Evolutionary conservation across 371 early-diverging fungal species (phyloP), one percentile per base, ranked within the genome.

Genomic region (Apophysomyces sp.): DNA sequence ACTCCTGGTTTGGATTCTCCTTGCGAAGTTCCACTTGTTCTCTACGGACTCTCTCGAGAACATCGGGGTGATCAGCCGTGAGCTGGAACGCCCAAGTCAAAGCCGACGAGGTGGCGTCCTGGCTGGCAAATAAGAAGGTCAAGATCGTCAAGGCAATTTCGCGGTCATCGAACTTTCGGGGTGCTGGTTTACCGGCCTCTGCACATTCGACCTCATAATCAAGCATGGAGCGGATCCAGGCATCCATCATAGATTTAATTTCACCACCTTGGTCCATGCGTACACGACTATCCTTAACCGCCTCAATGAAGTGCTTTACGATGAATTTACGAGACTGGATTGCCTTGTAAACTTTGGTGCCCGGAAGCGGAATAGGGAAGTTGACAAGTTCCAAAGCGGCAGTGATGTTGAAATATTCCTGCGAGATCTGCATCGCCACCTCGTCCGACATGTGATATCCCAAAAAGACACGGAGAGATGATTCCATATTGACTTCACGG

Each of bases 371-470:
- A 40, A 78, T 72, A 37, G 83, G 83, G 67, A 83, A 83, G 58
- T 83, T 83, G 66, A 83, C 83, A 49, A 83, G 73, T 57, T 83
- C 81, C 26, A 83, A 61, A 2, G 83, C 83, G 34, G 83, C 81
- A 18, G 83, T 83, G 58, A 83, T 81, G 31, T 79, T 76, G 60
- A 79, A 79, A 52, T 81, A 83, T 29, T 77, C 74, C 51, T 72
- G 62, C 15, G 83, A 83, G 57, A 81, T 81, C 15, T 67, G 68
- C 26, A 61, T 34, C 4, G 79, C 80, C 6, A 78, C 76, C 11
- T 78, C 69, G 28, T 76, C 76, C 4, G 74, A 68, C 71, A 83
- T 79, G 55, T 69, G 71, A 52, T 76, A 72, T 34, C 83, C 83
- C 61, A 80, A 61, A 32, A 83, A 83, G 29, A 83, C 83, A 62